phyloP scores from a whole-genome alignment of 1,139 yeast genomes.

The Kodamaea alishanica region DNA sequence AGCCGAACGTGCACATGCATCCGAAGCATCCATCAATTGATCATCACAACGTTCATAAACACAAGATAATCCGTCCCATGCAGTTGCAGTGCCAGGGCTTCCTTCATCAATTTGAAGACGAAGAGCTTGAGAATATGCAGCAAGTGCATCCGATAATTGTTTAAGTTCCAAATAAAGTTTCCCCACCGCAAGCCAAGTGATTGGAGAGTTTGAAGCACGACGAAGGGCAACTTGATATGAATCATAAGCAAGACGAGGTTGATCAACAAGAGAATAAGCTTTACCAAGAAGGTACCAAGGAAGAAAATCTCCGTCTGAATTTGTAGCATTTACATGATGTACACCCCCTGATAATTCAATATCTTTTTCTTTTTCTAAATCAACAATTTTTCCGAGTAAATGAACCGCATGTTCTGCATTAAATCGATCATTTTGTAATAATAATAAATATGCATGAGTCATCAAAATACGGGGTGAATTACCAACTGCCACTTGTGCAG shows the following conservation, averaged over 20 bases:
- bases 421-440: slow-evolving; percentile 24
- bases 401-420: slow-evolving; percentile 34
- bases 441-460: slow-evolving; percentile 45
- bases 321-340: slow-evolving; percentile 13
- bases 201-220: slow-evolving; percentile 51
- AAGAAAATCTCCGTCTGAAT: slow-evolving; percentile 43
- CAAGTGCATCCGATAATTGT: slow-evolving; percentile 62
- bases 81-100: slow-evolving; percentile 51
- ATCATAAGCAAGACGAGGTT: slow-evolving; percentile 54
- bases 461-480: slow-evolving; percentile 41
- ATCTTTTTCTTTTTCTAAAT: slow-evolving; percentile 23
- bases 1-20: slow-evolving; percentile 54
- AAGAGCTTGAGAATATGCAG: slow-evolving; percentile 65
- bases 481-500: slow-evolving; percentile 44
- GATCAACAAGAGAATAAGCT: slow-evolving; percentile 45
- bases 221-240: slow-evolving; percentile 55
- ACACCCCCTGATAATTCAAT: slow-evolving; percentile 7
- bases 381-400: slow-evolving; percentile 34
- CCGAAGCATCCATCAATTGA: slow-evolving; percentile 56
- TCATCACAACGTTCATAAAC: slow-evolving; percentile 65
- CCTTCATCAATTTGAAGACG: slow-evolving; percentile 49
- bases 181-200: slow-evolving; percentile 67
- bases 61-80: slow-evolving; percentile 63
- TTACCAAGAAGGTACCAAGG: slow-evolving; percentile 59
- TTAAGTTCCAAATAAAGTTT: slow-evolving; percentile 54